Conservation (phyloP, 2,329 filamentous ascomycete species). For the Penicillium nordicum region DNA sequence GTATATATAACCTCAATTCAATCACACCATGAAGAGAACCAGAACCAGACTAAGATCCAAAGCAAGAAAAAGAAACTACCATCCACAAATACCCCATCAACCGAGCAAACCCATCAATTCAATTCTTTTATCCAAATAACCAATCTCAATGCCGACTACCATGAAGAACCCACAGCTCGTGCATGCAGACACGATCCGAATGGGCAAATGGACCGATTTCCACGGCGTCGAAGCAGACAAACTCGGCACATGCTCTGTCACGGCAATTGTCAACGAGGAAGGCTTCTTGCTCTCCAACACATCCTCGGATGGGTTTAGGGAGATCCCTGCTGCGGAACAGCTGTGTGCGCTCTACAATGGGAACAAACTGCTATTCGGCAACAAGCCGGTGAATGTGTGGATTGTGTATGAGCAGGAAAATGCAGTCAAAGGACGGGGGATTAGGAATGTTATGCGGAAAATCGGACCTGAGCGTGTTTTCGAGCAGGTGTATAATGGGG, state of each 20-base stretch:
- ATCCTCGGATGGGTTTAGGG: not conserved
- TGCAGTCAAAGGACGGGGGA: not conserved
- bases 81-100: not conserved
- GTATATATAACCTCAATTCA: not conserved
- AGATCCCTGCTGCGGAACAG: not conserved
- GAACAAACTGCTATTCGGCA: not conserved
- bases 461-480: not conserved
- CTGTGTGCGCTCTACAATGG: not conserved
- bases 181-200: not conserved
- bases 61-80: not conserved
- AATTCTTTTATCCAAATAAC: not conserved
- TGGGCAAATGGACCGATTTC: not conserved
- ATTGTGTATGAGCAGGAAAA: conserved; percentile 1
- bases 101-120: not conserved
- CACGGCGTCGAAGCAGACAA: not conserved
- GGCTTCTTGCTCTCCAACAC: not conserved
- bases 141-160: not conserved
- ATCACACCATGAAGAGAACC: not conserved
- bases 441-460: not conserved
- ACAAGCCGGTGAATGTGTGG: not conserved
- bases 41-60: not conserved
- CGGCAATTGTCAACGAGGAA: not conserved
- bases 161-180: not conserved
- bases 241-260: not conserved
- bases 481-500: not conserved